Evolutionary conservation across 2,329 filamentous ascomycete species (phyloP).

Genomic region (Fusarium sp.): DNA sequence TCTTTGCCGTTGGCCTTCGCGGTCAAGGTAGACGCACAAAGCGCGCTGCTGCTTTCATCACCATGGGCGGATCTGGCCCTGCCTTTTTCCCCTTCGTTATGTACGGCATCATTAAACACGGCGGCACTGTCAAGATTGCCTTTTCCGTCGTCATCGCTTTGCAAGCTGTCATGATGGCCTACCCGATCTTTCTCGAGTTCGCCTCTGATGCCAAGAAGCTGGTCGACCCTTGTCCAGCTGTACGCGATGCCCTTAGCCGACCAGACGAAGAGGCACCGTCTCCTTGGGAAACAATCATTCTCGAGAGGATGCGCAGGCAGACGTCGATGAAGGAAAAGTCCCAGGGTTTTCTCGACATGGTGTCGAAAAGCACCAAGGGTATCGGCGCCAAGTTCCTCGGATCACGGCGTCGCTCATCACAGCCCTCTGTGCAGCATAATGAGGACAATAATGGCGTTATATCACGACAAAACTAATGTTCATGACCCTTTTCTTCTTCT

Average conservation of each 20-base stretch:
- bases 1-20: constrained; percentile 79
- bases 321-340: constrained; percentile 32
- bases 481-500: constrained; percentile 20
- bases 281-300: constrained; percentile 27
- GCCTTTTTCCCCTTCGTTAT: constrained; percentile 77
- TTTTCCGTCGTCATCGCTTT: constrained; percentile 69
- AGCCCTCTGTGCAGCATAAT: constrained; percentile 44
- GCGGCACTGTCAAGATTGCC: constrained; percentile 68
- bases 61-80: constrained; percentile 76
- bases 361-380: constrained; percentile 38
- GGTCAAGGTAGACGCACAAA: constrained; percentile 84
- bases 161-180: constrained; percentile 56
- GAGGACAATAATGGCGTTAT: constrained; percentile 38
- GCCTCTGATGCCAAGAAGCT: constrained; percentile 57
- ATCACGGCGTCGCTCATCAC: constrained; percentile 45
- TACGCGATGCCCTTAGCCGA: constrained; percentile 29
- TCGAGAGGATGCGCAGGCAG: constrained; percentile 24
- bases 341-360: constrained; percentile 37
- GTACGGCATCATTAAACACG: constrained; percentile 68
- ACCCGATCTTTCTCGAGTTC: constrained; percentile 58
- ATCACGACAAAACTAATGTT: constrained; percentile 31
- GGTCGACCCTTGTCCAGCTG: constrained; percentile 48
- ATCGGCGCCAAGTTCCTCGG: constrained; percentile 42
- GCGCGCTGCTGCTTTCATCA: constrained; percentile 77
- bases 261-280: constrained; percentile 38